Evolutionary conservation across 2,329 filamentous ascomycete genomes (phyloP), one percentile per base, ranked within the genome.

Genomic region (Ophiostoma montium): DNA sequence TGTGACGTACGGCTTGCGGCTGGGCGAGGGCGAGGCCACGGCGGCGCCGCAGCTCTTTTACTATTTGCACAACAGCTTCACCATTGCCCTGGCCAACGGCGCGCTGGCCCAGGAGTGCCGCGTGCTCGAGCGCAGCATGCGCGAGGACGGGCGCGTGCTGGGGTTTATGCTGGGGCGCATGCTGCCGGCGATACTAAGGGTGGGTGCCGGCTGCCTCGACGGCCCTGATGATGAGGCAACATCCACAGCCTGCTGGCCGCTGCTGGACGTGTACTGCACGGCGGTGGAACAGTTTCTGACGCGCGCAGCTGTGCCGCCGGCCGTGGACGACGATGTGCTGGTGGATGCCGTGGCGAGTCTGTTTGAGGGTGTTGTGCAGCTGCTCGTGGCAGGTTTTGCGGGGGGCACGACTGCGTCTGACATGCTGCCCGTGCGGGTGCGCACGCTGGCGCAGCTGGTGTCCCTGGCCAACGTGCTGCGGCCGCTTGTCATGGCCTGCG

Each of bases 61-160:
- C 58, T 74, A 76, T 50, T 63, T 80, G 2, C 72, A 70, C 57
- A 74, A 74, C 55, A 76, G 72, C 59, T 76, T 76, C 58, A 77
- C 76, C 57, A 62, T 71, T 47, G 71, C 74, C 0, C 58, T 79
- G 3, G 66, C 67, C 39, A 71, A 71, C 50, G 64, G 69, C 50
- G 68, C 65, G 46, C 63, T 78, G n/a, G 57, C 57, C 6, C 65
- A 70, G 6, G 71, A 78, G 56, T 60, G 65, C 27, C 55, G 50
- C 5, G 68, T 77, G 46, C 56, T 79, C 18, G 61, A 61, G 33
- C 64, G 64, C 48, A 72, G 71, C n/a, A 70, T 78, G 69, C 62
- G 13, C 30, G 46, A 59, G n/a, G 65, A 71, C 36, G 43, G 53
- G 6, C n/a, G 33, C 18, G 66, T 79, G 21, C 57, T 69, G 41